Conservation (phyloP, 2,329 filamentous ascomycete genomes). For the Exophiala sp. region DNA sequence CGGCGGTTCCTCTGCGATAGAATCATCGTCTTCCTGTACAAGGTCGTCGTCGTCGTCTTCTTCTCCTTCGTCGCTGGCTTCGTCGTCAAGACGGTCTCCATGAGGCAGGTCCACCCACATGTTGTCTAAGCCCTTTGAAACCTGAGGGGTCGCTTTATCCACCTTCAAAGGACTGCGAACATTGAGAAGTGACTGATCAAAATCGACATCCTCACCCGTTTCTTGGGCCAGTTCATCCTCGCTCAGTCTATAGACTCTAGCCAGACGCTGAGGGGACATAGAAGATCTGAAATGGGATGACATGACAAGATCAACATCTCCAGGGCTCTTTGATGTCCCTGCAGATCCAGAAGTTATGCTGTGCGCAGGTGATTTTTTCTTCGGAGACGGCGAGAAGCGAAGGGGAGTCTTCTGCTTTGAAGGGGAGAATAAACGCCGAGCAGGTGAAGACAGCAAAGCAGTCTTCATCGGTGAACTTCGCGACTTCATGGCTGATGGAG, state of each 20-base stretch:
- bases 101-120: slow-evolving; percentile 19
- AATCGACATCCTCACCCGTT: slow-evolving; percentile 19
- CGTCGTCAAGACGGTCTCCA: neutral
- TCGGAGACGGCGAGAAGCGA: slow-evolving; percentile 10
- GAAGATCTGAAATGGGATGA: slow-evolving; percentile 28
- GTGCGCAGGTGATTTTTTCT: slow-evolving; percentile 5
- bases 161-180: slow-evolving; percentile 25
- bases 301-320: slow-evolving; percentile 22
- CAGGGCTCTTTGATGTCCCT: slow-evolving; percentile 4
- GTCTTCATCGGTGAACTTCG: slow-evolving; percentile 35
- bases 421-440: slow-evolving; percentile 39
- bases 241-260: slow-evolving; percentile 22
- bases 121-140: too few species aligned
- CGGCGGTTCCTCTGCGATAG: too few species aligned
- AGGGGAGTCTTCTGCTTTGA: slow-evolving; percentile 33
- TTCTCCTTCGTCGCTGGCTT: slow-evolving; percentile 6
- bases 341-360: neutral
- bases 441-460: slow-evolving; percentile 41
- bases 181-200: slow-evolving; percentile 28
- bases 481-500: slow-evolving; percentile 33
- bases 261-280: slow-evolving; percentile 22
- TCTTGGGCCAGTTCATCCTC: slow-evolving; percentile 25
- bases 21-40: too few species aligned
- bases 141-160: slow-evolving; percentile 17
- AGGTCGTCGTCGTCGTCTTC: neutral